Conservation (phyloP, 805 yeast genomes). For the Wickerhamiella azymoides region DNA sequence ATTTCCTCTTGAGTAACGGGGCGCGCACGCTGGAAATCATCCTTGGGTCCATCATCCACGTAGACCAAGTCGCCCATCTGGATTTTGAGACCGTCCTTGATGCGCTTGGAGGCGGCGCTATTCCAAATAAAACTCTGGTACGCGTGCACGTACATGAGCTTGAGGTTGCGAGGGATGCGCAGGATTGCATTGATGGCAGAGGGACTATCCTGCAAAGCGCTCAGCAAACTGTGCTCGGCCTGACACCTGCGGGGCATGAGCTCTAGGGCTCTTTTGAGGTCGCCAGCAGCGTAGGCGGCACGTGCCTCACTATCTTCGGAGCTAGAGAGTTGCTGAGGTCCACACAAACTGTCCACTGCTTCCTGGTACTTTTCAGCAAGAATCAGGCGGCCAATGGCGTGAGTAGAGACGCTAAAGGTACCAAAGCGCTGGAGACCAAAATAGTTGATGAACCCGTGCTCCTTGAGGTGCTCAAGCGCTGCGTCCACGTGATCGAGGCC, state of each 20-base stretch:
- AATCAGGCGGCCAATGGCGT: constrained; percentile 61
- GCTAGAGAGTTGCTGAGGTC: constrained; percentile 72
- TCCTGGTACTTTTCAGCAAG: constrained; percentile 62
- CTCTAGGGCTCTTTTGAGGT: constrained; percentile 50
- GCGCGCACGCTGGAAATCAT: constrained; percentile 52
- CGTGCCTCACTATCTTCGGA: constrained; percentile 80
- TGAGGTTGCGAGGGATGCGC: constrained; percentile 80
- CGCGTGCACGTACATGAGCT: constrained; percentile 94
- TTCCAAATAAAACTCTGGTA: constrained; percentile 97
- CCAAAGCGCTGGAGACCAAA: constrained; percentile 99
- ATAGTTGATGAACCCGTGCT: constrained; percentile 78
- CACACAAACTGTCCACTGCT: constrained; percentile 64
- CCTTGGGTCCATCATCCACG: constrained; percentile 23
- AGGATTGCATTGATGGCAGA: constrained; percentile 63
- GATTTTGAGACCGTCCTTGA: constrained; percentile 38
- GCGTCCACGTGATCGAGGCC: constrained; percentile 29
- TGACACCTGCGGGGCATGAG: constrained; percentile 78
- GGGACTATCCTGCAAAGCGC: constrained; percentile 38
- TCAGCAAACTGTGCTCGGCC: constrained; percentile 68
- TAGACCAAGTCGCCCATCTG: constrained; percentile 17
- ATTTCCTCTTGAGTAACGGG: constrained; percentile 65
- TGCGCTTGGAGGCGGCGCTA: constrained; percentile 61
- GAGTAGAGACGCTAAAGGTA: constrained; percentile 86
- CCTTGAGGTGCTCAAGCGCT: constrained; percentile 43
- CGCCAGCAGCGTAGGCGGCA: constrained; percentile 63